Conservation (phyloP, 2,329 filamentous ascomycete species). For the Pezicula rhizophila region DNA sequence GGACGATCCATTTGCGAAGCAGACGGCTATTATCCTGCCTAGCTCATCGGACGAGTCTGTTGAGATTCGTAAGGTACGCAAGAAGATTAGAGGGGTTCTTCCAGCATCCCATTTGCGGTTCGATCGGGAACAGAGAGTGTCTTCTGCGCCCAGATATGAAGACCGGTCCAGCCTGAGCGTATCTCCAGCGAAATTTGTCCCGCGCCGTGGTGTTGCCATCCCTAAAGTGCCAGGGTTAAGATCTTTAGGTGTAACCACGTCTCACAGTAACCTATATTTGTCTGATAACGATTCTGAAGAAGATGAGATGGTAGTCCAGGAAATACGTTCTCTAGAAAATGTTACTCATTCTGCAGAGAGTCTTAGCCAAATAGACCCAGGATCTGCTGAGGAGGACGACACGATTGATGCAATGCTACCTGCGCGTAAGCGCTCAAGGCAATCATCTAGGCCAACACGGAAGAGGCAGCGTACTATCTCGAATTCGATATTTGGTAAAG, state of each 20-base stretch:
- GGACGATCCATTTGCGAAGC: slow-evolving; percentile 18
- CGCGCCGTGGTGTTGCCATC: slow-evolving; percentile 26
- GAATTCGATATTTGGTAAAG: slow-evolving; percentile 4
- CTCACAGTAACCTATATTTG: slow-evolving; percentile 10
- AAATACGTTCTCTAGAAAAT: too few species aligned
- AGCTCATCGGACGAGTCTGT: slow-evolving; percentile 24
- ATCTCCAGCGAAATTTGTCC: slow-evolving; percentile 10
- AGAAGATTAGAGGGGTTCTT: slow-evolving; percentile 50
- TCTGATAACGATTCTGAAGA: slow-evolving; percentile 18
- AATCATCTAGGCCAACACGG: neutral
- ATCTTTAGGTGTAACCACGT: neutral
- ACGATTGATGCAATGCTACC: slow-evolving; percentile 29
- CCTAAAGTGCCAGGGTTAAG: slow-evolving; percentile 9
- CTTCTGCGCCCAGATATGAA: slow-evolving; percentile 11
- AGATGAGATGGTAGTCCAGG: slow-evolving; percentile 1
- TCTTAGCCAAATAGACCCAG: slow-evolving; percentile 13
- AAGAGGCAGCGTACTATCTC: slow-evolving; percentile 16
- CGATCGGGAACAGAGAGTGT: slow-evolving; percentile 40
- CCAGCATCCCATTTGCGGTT: slow-evolving; percentile 63
- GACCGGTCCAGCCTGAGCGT: slow-evolving; percentile 9
- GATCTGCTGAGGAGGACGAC: slow-evolving; percentile 25
- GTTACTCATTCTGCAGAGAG: neutral
- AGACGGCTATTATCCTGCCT: slow-evolving; percentile 1
- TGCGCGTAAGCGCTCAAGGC: slow-evolving; percentile 16
- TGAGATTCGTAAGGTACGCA: slow-evolving; percentile 20